These are phyloP conservation scores for Sclerotinia spermophila DNA, from an alignment of 2,329 filamentous ascomycete genomes.

Conservation along the genomic window DNA sequence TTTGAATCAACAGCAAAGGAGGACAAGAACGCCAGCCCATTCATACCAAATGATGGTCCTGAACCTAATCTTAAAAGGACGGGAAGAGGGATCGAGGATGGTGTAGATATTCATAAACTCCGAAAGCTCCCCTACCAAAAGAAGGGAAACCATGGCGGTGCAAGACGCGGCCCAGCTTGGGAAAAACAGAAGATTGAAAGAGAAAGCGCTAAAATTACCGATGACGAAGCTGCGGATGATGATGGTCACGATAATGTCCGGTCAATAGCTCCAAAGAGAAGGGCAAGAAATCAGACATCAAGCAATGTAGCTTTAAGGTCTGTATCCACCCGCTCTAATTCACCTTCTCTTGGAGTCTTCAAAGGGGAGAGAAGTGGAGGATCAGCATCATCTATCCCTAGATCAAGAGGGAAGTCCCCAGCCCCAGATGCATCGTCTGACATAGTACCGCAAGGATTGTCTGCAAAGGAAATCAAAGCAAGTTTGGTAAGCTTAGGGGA, in stretches of 20 bases:
- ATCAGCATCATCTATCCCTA: not conserved
- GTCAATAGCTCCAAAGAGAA: not conserved
- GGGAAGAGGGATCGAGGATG: not conserved
- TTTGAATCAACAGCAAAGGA: not conserved
- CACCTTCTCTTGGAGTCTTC: not conserved
- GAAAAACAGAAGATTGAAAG: not conserved
- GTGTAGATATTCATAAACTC: not conserved
- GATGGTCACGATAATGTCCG: not conserved
- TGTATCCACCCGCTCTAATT: not conserved
- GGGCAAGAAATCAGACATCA: not conserved
- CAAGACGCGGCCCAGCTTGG: not conserved
- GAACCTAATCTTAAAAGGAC: not conserved
- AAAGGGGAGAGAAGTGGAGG: not conserved
- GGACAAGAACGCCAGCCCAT: not conserved
- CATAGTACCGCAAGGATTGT: not conserved
- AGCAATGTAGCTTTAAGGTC: not conserved
- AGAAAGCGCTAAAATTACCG: no score
- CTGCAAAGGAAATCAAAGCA: not conserved
- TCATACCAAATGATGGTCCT: not conserved
- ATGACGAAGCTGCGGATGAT: not conserved
- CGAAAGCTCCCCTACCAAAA: not conserved
- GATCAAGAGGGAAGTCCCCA: not conserved
- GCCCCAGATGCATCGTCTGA: not conserved
- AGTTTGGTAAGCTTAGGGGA: not conserved
- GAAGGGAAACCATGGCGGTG: not conserved